phyloP scores from a whole-genome alignment of 73 alveolate genomes.

The Uronychia setigera region DNA sequence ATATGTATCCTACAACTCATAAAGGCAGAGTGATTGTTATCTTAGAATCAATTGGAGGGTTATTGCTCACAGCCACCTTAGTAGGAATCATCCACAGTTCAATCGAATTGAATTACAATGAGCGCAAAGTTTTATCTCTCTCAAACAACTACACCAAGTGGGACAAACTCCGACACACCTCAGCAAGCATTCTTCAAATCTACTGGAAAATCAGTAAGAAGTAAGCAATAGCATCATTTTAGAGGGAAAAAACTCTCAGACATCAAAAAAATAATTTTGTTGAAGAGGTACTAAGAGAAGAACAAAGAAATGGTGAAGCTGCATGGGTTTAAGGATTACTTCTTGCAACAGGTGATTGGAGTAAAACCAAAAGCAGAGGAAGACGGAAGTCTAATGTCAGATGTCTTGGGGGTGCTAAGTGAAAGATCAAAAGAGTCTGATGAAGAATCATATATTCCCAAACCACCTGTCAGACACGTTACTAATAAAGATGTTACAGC shows the following conservation, averaged over 20 bases:
- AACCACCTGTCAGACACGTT: neutral
- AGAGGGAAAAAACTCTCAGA: neutral
- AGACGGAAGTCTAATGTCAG: neutral
- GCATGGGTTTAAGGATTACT: neutral
- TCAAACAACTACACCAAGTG: neutral
- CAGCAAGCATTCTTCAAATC: neutral
- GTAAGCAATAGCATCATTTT: neutral
- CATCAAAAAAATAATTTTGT: neutral
- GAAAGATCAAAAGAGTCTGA: neutral
- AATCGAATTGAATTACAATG: neutral
- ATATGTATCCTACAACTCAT: constrained; percentile 1
- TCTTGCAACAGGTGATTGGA: neutral
- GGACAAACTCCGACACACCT: neutral
- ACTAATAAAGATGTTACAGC: neutral
- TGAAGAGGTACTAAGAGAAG: neutral
- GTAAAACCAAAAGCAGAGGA: neutral
- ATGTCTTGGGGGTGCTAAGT: neutral
- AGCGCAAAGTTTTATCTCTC: neutral
- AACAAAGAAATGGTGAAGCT: neutral
- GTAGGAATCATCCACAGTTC: neutral
- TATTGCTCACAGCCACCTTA: neutral
- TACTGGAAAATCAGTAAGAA: neutral
- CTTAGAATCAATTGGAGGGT: neutral
- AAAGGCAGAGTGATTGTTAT: neutral
- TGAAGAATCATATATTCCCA: neutral